A percentile compares a stretch with the other conserved stretches of the same genome.
Conservation (phyloP, 352 stramenopile species). For the Pythium aquatile region DNA sequence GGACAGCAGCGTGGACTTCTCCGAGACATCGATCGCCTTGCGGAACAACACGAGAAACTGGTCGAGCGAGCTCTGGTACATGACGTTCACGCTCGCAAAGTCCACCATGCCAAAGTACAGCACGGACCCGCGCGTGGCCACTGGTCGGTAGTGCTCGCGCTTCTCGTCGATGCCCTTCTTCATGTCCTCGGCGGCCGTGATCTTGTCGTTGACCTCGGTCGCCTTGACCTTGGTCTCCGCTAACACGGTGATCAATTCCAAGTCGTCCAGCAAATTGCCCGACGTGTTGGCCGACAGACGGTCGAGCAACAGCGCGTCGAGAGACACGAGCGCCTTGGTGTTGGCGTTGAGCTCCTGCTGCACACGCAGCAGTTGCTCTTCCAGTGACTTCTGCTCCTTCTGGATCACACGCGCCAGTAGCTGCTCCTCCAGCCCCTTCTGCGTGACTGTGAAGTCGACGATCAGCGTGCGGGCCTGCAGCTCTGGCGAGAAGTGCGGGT, state of each 20-base stretch:
- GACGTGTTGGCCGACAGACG: slow-evolving; percentile 77
- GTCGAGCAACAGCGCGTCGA: slow-evolving; percentile 87
- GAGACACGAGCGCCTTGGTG: slow-evolving; percentile 79
- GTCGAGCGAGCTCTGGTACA: slow-evolving; percentile 91
- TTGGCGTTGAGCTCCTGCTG: slow-evolving; percentile 84
- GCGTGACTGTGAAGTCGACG: slow-evolving; percentile 92
- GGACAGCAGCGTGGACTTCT: slow-evolving; percentile 70
- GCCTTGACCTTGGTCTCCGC: slow-evolving; percentile 90
- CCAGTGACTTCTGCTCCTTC: slow-evolving; percentile 87
- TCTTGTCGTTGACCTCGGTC: slow-evolving; percentile 90
- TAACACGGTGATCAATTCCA: slow-evolving; percentile 86
- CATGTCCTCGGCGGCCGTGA: slow-evolving; percentile 83
- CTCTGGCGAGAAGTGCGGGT: slow-evolving; percentile 72
- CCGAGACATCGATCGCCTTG: slow-evolving; percentile 76
- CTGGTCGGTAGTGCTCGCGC: slow-evolving; percentile 88
- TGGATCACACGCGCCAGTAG: slow-evolving; percentile 90
- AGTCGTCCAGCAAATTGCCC: slow-evolving; percentile 86
- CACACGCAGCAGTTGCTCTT: slow-evolving; percentile 88
- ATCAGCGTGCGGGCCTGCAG: slow-evolving; percentile 63
- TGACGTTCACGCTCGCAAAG: slow-evolving; percentile 82
- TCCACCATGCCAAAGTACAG: slow-evolving; percentile 92
- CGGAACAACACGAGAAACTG: slow-evolving; percentile 90
- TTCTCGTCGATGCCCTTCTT: slow-evolving; percentile 90
- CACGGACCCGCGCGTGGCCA: slow-evolving; percentile 82
- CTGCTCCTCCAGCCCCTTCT: slow-evolving; percentile 90